Base-by-base conservation (phyloP, 2,329 filamentous ascomycete species). In the Pestalotiopsis sp. region DNA sequence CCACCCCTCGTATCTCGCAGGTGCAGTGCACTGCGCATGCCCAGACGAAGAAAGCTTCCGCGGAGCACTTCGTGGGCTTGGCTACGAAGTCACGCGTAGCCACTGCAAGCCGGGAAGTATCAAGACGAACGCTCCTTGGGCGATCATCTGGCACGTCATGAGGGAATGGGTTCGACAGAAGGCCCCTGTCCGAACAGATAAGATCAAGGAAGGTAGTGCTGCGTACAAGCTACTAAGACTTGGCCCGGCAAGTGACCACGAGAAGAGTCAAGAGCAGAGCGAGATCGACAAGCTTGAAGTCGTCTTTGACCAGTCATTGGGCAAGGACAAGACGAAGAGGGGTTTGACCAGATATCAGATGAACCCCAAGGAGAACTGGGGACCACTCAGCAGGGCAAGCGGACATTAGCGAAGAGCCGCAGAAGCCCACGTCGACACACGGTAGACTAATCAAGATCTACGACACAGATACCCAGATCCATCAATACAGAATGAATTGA, bases 361-460 rank as follows among this genome's bases (percentile, higher is more conserved):
- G 69, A 98, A 98, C 77, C 96, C 96, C 59, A 85, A 91, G 68
- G 91, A 94, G 75, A 96, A 98, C 78, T 99, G 96, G 96, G 96
- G 96, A 0, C 96, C 96, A 1, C 89, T 97, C 88, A 83, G 81
- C 65, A 82, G 83, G 71, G 87, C 87, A 30, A 84, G 78, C 71
- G 83, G 81, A n/a, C 78, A 79, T 84, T 95, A 78, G 94, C 85
- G 39, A 63, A 68, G 88, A 52, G n/a, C 3, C 7, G 44, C 17
- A 9, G 44, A 52, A n/a, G 20, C 44, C 44, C 44, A 52, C 6
- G 7, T 52, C 44, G 20, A 20, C 14, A 52, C 17, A 20, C 9
- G 20, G 44, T 20, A 52, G 17, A 52, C 9, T 35, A 9, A 35
- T 35, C 30, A 35, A 9, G 9, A 9, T 35, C 30, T 35, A 35